Evolutionary conservation across 805 yeast species (phyloP).

Genomic region (Ogataea ganodermae): DNA sequence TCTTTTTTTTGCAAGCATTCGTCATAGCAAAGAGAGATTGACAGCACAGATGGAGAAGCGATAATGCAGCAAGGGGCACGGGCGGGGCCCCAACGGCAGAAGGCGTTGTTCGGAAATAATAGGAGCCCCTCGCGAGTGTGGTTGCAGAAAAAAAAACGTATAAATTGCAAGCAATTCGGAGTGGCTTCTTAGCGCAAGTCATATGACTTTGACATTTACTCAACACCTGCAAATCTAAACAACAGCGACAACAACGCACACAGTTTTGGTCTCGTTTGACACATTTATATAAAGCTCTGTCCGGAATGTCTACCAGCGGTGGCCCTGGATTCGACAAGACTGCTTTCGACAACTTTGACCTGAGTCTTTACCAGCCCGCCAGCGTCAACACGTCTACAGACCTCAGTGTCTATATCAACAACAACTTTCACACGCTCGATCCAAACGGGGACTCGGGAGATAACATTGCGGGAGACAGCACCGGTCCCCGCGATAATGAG

Average conservation of each 20-base stretch:
- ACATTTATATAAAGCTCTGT: neutral
- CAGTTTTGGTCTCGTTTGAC: neutral
- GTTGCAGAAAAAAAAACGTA: neutral
- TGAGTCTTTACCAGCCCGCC: slow-evolving; percentile 13
- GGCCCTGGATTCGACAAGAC: neutral
- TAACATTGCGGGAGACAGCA: neutral
- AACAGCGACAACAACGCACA: neutral
- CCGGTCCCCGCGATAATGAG: neutral
- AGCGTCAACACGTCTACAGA: slow-evolving; percentile 12
- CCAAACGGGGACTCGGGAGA: neutral
- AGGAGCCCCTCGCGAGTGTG: neutral
- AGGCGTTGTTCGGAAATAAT: neutral
- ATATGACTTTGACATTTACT: slow-evolving; percentile 2
- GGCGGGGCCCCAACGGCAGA: slow-evolving; percentile 1
- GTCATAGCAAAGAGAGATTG: slow-evolving; percentile 2
- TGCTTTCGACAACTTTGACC: slow-evolving; percentile 20
- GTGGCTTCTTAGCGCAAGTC: slow-evolving; percentile 7
- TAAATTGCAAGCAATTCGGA: neutral
- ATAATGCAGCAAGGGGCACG: neutral
- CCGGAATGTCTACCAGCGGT: neutral
- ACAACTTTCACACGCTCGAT: slow-evolving; percentile 28
- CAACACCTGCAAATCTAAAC: neutral
- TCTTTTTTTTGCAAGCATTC: neutral
- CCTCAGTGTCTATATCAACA: slow-evolving; percentile 27
- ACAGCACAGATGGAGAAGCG: neutral